These are phyloP conservation scores for Thielaviopsis euricoi DNA, from an alignment of 2,329 filamentous ascomycete species.

Conservation along the genomic window DNA sequence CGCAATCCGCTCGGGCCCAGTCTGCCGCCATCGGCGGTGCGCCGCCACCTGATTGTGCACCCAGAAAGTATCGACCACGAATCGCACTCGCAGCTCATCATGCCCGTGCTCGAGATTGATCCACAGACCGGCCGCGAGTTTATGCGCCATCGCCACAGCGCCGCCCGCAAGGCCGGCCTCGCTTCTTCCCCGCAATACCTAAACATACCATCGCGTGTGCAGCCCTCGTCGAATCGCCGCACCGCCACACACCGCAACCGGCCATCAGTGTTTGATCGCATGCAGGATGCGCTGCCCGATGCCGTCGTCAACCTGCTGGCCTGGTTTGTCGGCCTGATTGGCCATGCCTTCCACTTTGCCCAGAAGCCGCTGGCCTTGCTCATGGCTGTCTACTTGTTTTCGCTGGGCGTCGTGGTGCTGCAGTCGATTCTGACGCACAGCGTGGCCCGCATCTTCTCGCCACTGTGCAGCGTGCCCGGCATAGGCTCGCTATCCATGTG, in stretches of 20 bases:
- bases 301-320: constrained; percentile 23
- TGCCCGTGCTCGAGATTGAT: neutral
- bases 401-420: constrained; percentile 40
- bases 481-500: constrained; percentile 22
- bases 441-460: constrained; percentile 44
- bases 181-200: neutral
- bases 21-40: constrained; percentile 14
- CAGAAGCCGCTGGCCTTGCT: constrained; percentile 48
- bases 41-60: constrained; percentile 12
- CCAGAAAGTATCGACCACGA: constrained; percentile 12
- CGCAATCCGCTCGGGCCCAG: constrained; percentile 17
- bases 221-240: neutral
- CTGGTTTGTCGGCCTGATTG: constrained; percentile 40
- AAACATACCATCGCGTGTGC: neutral
- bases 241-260: neutral
- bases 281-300: constrained; percentile 22
- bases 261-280: constrained; percentile 16
- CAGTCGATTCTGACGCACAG: constrained; percentile 47
- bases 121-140: neutral
- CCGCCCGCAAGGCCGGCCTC: neutral
- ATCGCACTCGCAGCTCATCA: neutral
- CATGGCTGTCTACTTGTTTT: constrained; percentile 43
- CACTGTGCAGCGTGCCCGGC: constrained; percentile 54
- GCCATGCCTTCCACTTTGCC: constrained; percentile 41
- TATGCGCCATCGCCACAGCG: neutral